Evolutionary conservation across 2,329 filamentous ascomycete genomes (phyloP), one percentile per base, ranked within the genome.

Genomic region (Neopestalotiopsis rosae): DNA sequence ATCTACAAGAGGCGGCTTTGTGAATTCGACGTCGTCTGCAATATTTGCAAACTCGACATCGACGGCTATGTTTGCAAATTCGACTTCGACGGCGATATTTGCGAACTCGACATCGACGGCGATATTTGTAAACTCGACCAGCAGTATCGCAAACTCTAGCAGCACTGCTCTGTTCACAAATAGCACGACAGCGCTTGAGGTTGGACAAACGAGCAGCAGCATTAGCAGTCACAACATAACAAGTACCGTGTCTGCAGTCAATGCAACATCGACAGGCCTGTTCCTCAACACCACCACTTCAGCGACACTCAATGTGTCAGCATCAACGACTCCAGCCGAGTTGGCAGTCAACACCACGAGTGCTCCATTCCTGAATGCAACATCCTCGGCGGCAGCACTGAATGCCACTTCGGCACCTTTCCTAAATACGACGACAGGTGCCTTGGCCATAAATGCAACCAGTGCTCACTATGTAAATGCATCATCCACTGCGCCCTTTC

Each of bases 61-160:
- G 3, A 34, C 58, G 13, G 20, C 52, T 24, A 42, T 40, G 14
- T 64, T 68, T 17, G 49, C 61, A 10, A 71, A 69, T 28, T 28
- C 24, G 3, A 62, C 34, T 13, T 20, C 59, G 3, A 24, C 59
- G 5, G 20, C 52, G 24, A 34, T 42, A n/a, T 32, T 45, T 38
- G 42, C 65, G 14, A 69, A 56, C 5, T 40, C 59, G 24, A 62
- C 34, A 13, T 20, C 59, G 3, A 24, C 59, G 5, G 20, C 52
- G 34, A 34, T 42, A 14, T 64, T 68, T n/a, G 52, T 58, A 12
- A 71, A 69, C 40, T 34, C 67, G 6, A 67, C 68, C 30, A 56
- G 20, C 56, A 34, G 14, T 12, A 12, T 42, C 10, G 59, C 10
- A 34, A 38, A n/a, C n/a, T 34, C 32, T 14, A 62, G 34, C n/a